phyloP scores from a whole-genome alignment of 164 flowering plant genomes.

The Buxus sempervirens region DNA sequence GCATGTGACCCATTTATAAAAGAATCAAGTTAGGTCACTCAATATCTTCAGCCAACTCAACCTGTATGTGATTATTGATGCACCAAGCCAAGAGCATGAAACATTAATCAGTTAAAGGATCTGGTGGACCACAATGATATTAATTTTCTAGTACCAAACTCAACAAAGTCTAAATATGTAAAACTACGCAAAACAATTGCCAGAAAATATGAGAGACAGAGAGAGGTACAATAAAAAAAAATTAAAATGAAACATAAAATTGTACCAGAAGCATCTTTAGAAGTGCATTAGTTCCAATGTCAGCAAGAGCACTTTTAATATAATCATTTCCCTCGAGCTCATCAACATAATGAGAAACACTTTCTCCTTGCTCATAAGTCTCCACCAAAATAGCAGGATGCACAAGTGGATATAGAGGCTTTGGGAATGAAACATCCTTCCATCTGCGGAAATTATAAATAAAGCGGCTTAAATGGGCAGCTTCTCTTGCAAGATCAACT shows the following conservation, averaged over 20 bases:
- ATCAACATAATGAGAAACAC: constrained; percentile 59
- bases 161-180: too few species aligned
- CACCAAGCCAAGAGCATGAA: too few species aligned
- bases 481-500: constrained; percentile 92
- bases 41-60: too few species aligned
- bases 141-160: too few species aligned
- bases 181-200: too few species aligned
- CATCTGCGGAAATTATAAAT: constrained; percentile 74
- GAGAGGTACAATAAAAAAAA: neutral
- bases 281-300: constrained; percentile 82
- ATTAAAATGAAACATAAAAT: neutral
- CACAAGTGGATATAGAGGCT: constrained; percentile 79
- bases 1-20: too few species aligned
- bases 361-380: constrained; percentile 78
- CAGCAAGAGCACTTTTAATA: constrained; percentile 63
- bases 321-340: constrained; percentile 48
- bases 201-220: too few species aligned
- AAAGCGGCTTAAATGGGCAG: constrained; percentile 80
- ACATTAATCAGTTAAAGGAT: too few species aligned
- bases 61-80: too few species aligned
- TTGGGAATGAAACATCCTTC: constrained; percentile 84
- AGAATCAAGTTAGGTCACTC: too few species aligned
- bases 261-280: constrained; percentile 83
- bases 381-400: constrained; percentile 92
- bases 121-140: too few species aligned